A percentile compares a stretch with the other conserved stretches of the same genome.
These are phyloP conservation scores for Isoetes taiwanensis DNA, from an alignment of 75 land plant species.

Conservation along the genomic window DNA sequence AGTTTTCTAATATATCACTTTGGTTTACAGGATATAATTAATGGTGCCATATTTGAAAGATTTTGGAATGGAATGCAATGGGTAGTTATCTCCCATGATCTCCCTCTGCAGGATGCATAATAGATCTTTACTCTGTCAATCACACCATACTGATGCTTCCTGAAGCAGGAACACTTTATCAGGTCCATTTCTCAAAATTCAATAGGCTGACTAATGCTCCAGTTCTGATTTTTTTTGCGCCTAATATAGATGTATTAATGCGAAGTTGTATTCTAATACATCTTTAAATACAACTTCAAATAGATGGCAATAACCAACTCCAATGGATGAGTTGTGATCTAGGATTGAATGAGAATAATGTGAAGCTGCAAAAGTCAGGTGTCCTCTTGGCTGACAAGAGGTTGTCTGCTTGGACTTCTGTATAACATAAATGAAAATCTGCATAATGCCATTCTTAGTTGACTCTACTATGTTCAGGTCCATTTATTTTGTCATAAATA, in stretches of 20 bases:
- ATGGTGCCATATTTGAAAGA: slow-evolving; percentile 76
- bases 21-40: slow-evolving; percentile 69
- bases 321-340: slow-evolving; percentile 7
- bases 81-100: slow-evolving; percentile 70
- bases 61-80: slow-evolving; percentile 83
- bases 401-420: slow-evolving; percentile 26
- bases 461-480: slow-evolving; percentile 17
- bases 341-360: slow-evolving; percentile 19
- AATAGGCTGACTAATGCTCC: too few relatives aligned
- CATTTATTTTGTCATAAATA: slow-evolving; percentile 36
- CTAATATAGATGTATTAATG: too few relatives aligned
- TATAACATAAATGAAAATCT: background rate
- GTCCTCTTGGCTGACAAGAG: slow-evolving; percentile 31
- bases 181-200: too few relatives aligned
- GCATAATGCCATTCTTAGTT: background rate
- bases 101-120: slow-evolving; percentile 30
- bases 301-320: slow-evolving; percentile 30
- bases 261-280: slow-evolving; percentile 6
- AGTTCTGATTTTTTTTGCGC: background rate
- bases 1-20: slow-evolving; percentile 51
- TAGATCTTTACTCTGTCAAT: slow-evolving; percentile 43
- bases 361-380: slow-evolving; percentile 28
- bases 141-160: slow-evolving; percentile 46
- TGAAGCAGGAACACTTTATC: slow-evolving; percentile 43
- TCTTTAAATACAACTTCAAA: slow-evolving; percentile 32